Base-by-base conservation (phyloP, 768 basidiomycete genomes). In the Auriculariales sp. region DNA sequence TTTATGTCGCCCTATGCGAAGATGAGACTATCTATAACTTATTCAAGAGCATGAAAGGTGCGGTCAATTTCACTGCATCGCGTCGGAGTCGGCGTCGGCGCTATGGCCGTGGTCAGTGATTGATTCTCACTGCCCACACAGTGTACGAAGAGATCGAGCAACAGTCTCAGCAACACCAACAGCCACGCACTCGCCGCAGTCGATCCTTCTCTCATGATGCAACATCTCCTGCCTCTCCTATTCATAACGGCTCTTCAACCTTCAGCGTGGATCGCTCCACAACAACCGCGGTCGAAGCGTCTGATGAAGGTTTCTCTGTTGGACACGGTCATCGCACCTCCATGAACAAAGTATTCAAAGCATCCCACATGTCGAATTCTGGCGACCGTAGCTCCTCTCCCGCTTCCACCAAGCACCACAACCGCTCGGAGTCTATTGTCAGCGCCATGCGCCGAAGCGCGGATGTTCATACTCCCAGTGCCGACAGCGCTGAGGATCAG, bases 1-100 rank as follows among this genome's bases (percentile, higher is more conserved):
- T 97, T 39, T 92, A 90, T 62, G 72, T 80, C 15, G 90, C 90
- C 1, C 70, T 95, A 14, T 91, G 88, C 53, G 93, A 95, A 65
- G 93, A 95, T 64, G 81, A 87, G 56, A 71, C 79, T 45, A 76
- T 94, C 45, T 95, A 90, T 66, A 76, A 75, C 25, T 72, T 86
- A 52, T 92, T 93, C 67, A 87, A 79, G 65, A 71, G 75, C 22
- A 86, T 93, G 85, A 77, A 84, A 69, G 84, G 92, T 88, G 55
- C 55, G 73, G 64, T 10, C 27, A 17, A 36, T 19, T 14, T 17
- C 17, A 4, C 22, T 34, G 29, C 31, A 49, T 15, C 28, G 29
- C 39, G 3, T 34, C 35, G n/a, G 17, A 15, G 25, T 15, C 15
- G 30, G 47, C 46, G 36, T 53, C 36, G 14, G 15, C 6, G 9